A percentile compares a stretch with the other conserved stretches of the same genome.
phyloP scores from a whole-genome alignment of 2,329 filamentous ascomycete genomes.

The Alternaria conjuncta region DNA sequence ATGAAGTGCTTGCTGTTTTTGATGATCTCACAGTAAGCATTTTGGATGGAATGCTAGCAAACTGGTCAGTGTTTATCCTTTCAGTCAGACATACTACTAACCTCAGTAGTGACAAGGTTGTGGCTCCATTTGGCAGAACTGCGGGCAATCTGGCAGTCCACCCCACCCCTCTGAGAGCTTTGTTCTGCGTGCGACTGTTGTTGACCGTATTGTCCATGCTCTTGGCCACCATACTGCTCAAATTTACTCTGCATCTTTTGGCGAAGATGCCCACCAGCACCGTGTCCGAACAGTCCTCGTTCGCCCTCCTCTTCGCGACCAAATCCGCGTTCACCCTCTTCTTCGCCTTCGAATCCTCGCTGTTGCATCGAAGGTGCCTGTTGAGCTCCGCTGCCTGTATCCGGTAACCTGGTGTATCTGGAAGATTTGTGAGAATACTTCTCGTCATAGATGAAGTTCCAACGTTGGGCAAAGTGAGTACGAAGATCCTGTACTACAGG shows the following conservation, averaged over 20 bases:
- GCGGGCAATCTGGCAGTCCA: conserved; percentile 47
- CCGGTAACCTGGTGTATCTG: conserved; percentile 53
- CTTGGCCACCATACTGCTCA: conserved; percentile 33
- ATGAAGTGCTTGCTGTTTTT: conserved; percentile 72
- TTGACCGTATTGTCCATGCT: conserved; percentile 14
- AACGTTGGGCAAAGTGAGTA: conserved; percentile 81
- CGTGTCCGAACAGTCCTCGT: conserved; percentile 41
- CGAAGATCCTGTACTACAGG: conserved; percentile 76
- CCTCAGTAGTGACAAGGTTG: conserved; percentile 61
- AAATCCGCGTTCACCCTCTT: conserved; percentile 47
- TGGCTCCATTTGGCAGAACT: conserved; percentile 64
- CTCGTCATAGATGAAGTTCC: conserved; percentile 87
- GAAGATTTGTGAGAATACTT: conserved; percentile 73
- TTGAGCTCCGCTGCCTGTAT: conserved; percentile 39
- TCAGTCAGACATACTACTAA: conserved; percentile 25
- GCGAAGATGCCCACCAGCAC: conserved; percentile 29
- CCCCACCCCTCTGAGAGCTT: conserved; percentile 35
- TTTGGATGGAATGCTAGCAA: conserved; percentile 75
- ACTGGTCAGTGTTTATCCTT: no score
- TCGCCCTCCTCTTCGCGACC: conserved; percentile 40
- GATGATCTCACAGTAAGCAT: conserved; percentile 80
- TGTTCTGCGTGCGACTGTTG: conserved; percentile 42
- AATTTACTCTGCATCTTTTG: conserved; percentile 37
- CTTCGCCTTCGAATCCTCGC: conserved; percentile 41
- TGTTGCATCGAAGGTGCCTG: conserved; percentile 47